Conservation (phyloP, 2,329 filamentous ascomycete genomes). For the Incumbomyces lentus region DNA sequence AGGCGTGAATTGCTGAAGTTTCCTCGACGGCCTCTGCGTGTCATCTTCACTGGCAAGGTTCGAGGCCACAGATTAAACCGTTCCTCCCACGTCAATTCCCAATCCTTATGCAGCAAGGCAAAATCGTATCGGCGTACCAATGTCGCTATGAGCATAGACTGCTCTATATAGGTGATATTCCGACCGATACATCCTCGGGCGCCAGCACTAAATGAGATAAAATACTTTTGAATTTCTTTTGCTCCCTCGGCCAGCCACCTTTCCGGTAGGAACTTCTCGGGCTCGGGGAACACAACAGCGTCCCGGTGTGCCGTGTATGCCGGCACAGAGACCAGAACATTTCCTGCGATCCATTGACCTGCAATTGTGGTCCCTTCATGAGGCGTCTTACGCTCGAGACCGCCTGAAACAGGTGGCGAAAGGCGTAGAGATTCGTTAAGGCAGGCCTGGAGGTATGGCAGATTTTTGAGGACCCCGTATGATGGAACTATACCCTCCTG, state of each 20-base stretch:
- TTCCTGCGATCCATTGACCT: slow-evolving; percentile 5
- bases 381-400: slow-evolving; percentile 9
- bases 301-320: neutral
- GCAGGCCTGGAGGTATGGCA: neutral
- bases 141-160: slow-evolving; percentile 34
- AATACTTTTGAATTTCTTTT: neutral
- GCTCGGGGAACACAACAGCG: neutral
- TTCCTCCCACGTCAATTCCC: neutral
- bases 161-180: slow-evolving; percentile 37
- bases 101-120: too few relatives aligned
- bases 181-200: slow-evolving; percentile 28
- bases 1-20: neutral
- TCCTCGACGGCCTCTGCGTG: neutral
- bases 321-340: neutral
- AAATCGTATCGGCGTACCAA: slow-evolving; percentile 22
- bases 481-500: slow-evolving; percentile 39
- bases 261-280: slow-evolving; percentile 7
- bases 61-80: neutral
- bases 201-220: slow-evolving; percentile 32
- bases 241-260: slow-evolving; percentile 21
- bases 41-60: neutral
- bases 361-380: slow-evolving; percentile 6
- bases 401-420: neutral
- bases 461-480: slow-evolving; percentile 22
- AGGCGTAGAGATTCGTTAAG: slow-evolving; percentile 10